Base-by-base conservation (phyloP, 345 rosid genomes). In the Corchorus capsularis region DNA sequence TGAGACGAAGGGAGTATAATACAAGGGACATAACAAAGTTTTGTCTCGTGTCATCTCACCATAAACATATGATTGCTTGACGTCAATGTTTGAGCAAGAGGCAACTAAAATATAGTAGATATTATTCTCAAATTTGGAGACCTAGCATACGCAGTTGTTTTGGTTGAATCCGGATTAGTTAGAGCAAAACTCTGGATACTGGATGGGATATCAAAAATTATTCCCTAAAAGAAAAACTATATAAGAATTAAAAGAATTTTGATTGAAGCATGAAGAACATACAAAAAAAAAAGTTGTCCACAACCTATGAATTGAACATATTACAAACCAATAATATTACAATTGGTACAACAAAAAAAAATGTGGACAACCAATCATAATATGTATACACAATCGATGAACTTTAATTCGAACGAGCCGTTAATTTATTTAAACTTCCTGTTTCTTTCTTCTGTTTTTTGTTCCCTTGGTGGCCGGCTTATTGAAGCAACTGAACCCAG, bases 401-500 rank as follows among this genome's bases (percentile, higher is more conserved):
- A 66, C 12, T 20, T 15, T 10, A 22, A 3, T n/a, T 20, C 4
- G 15, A 69, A 10, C 19, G 4, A 9, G 73, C 22, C 13, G 54
- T 34, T 0, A 41, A 10, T 6, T 17, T 41, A 8, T 22, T 49
- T 47, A 45, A 20, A 13, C 41, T 4, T 34, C 39, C 27, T 16
- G n/a, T 16, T 3, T 3, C 39, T 64, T 61, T 35, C 15, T 45
- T 64, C 5, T 17, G 2, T 55, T 55, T 55, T 11, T 55, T 16
- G 39, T 27, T 27, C 27, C 27, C 27, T 27, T 64, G 43, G 43
- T 39, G 70, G 43, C 43, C 10, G 35, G 77, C 35, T 56, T 41
- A 85, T 55, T 69, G 74, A 59, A 17, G 15, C 12, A 85, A 37
- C 74, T 84, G 85, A 46, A 86, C 80, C 89, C 88, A 88, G 15